Base-by-base conservation (phyloP, 805 yeast genomes). In the Myxozyma lipomycoides region DNA sequence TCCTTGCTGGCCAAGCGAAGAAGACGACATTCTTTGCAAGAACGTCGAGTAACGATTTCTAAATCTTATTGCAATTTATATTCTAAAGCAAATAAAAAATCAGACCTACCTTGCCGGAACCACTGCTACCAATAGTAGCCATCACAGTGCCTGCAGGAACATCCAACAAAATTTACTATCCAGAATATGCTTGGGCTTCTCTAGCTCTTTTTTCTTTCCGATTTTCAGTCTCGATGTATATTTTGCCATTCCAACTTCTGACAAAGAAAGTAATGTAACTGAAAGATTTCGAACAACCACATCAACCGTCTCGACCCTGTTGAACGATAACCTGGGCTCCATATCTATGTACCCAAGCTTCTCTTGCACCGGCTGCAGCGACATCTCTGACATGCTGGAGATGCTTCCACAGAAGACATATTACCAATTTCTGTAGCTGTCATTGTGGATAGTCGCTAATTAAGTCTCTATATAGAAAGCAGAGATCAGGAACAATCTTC, bases 121-220 rank as follows among this genome's bases (percentile, higher is more conserved):
- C 95, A 0, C 90, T 83, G 0, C 95, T 91, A 2, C 95, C 96
- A 71, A 88, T 76, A 7, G 87, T 84, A 4, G 95, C 95, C 67
- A 87, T 74, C 35, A 88, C 67, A 7, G 83, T 71, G 17, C 86
- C 85, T 12, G 77, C 65, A 0, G 78, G 76, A 9, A 85, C 70
- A 45, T 79, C 80, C 52, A 85, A 74, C 1, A 85, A 78, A 42
- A 86, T 70, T 24, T n/a, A n/a, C 78, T 66, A 32, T 74, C 63
- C 2, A 81, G 68, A 24, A 81, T 70, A 3, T 68, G 63, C 47
- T 73, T 71, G 22, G 44, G 38, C 17, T 6, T 21, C 21, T 15
- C 26, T 40, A 24, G 26, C n/a, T 19, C 32, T 17, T n/a, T 26
- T 43, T n/a, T 17, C n/a, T 36, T 38, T 7, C 6, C 25, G 6